Base-by-base conservation (phyloP, 495 filamentous ascomycete genomes). In the Chaetomium cochliodes region DNA sequence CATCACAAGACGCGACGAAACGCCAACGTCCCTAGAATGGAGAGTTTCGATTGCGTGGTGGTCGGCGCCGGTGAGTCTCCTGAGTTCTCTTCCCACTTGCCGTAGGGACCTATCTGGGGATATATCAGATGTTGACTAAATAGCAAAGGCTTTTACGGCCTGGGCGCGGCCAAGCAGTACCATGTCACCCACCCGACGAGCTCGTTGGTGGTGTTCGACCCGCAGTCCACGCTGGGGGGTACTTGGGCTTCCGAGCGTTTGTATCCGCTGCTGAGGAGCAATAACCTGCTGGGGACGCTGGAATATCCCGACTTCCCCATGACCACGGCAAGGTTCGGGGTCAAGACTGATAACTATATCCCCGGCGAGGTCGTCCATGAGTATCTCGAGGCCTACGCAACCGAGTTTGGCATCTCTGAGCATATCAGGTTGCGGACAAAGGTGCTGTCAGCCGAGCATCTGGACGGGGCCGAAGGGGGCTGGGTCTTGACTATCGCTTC, bases 221-320 rank as follows among this genome's bases (percentile, higher is more conserved):
- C 69, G n/a, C 69, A 74, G 64, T 68, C 74, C 7, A 60, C 44
- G 8, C 68, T 91, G 47, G 90, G 90, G 15, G 89, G 90, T 53
- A 82, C 85, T 50, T 92, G 89, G 90, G 81, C 84, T 3, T 76
- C 80, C 44, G 74, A 87, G 33, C 78, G 85, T 0, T 75, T 88
- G 33, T 90, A 90, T 72, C 82, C 84, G 18, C 85, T 84, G 16
- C 77, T 92, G 22, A 86, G 84, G 62, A 83, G 86, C 67, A 81
- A 81, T 66, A 81, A 80, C 46, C 63, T 78, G 18, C 47, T 83
- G 8, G 88, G 88, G 20, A 87, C 81, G 6, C 88, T 86, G 67
- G 88, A 89, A 69, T 89, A 80, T 70, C 85, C 84, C 18, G 89
- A 91, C 62, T 89, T 87, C 64, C 87, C 88, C 20, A 89, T 92